These are phyloP conservation scores for California macrophylla DNA, from an alignment of 441 rosid species.

Conservation along the genomic window DNA sequence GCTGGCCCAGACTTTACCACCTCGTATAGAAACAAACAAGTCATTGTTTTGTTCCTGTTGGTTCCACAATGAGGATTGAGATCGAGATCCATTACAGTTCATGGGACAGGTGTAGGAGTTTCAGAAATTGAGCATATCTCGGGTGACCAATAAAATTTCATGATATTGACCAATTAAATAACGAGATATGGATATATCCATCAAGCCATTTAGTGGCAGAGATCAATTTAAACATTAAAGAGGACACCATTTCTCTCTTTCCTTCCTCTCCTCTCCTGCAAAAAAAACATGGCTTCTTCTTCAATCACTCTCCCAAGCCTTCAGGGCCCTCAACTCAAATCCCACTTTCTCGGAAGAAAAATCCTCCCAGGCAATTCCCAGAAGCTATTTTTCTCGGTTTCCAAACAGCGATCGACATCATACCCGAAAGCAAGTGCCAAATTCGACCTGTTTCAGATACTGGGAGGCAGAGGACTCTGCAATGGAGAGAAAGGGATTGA, in stretches of 20 bases:
- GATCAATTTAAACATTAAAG: background rate
- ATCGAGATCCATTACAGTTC: background rate
- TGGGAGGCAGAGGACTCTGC: constrained; percentile 81
- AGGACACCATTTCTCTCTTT: background rate
- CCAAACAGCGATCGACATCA: constrained; percentile 25
- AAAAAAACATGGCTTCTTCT: constrained; percentile 43
- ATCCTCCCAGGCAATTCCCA: constrained; percentile 17
- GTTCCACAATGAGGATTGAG: background rate
- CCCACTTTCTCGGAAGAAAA: constrained; percentile 46
- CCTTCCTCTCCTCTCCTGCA: background rate
- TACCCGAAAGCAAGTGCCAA: constrained; percentile 34
- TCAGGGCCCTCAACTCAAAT: constrained; percentile 27
- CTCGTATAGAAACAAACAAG: no score
- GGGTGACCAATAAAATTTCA: background rate
- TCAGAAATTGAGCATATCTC: background rate
- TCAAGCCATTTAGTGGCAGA: background rate
- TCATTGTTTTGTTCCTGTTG: no score
- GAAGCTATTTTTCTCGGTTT: constrained; percentile 21
- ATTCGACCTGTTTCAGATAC: constrained; percentile 43
- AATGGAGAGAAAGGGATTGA: constrained; percentile 61
- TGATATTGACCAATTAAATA: background rate
- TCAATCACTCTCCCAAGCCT: constrained; percentile 44
- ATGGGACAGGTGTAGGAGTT: background rate
- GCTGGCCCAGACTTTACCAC: background rate
- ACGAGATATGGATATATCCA: background rate